phyloP scores from a whole-genome alignment of 2,329 filamentous ascomycete genomes.

The Arthrocladium fulminans region DNA sequence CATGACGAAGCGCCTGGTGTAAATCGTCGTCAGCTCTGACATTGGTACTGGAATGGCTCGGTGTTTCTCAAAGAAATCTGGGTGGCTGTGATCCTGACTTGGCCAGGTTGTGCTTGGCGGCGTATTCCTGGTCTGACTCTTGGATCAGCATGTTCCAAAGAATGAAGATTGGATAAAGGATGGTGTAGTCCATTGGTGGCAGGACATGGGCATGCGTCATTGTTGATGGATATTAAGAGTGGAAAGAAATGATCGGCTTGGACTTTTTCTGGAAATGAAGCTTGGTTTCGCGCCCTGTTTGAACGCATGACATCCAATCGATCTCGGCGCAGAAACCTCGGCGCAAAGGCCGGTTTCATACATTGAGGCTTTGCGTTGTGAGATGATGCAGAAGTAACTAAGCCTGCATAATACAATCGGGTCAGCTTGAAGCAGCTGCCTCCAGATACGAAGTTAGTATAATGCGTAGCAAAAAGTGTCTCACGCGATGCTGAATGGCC shows the following conservation, averaged over 20 bases:
- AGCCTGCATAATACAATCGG: too few relatives aligned
- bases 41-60: too few relatives aligned
- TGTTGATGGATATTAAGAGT: not conserved
- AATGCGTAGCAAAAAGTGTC: too few relatives aligned
- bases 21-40: conserved; percentile 3
- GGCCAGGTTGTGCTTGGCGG: not conserved
- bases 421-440: too few relatives aligned
- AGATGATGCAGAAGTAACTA: too few relatives aligned
- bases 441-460: too few relatives aligned
- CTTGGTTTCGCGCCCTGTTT: not conserved
- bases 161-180: not conserved
- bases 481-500: too few relatives aligned
- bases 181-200: not conserved
- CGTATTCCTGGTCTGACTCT: not conserved
- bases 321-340: too few relatives aligned
- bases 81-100: not conserved
- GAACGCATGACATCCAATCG: not conserved
- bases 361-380: too few relatives aligned
- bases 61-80: too few relatives aligned
- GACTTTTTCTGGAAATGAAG: not conserved
- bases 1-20: not conserved
- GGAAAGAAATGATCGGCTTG: not conserved
- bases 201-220: not conserved
- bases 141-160: not conserved
- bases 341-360: too few relatives aligned